Evolutionary conservation across 2,329 filamentous ascomycete genomes (phyloP).

Genomic region (Teratosphaeriaceae sp.): DNA sequence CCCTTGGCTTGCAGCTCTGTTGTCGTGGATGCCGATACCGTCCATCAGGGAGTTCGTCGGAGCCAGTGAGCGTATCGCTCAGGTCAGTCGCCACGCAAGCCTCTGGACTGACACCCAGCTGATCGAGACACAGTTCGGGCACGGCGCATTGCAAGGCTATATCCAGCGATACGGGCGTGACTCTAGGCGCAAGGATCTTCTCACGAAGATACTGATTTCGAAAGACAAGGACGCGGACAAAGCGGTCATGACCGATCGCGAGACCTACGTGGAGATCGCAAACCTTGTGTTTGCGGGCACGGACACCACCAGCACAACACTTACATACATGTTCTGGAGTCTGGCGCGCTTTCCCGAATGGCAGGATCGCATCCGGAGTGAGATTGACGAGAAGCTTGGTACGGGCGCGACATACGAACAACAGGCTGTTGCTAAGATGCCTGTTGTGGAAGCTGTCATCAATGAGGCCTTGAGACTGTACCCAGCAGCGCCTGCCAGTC

Average conservation of each 20-base stretch:
- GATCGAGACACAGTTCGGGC: not conserved
- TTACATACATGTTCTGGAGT: constrained; percentile 35
- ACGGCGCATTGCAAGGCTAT: not conserved
- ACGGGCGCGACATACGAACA: not conserved
- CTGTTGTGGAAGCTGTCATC: constrained; percentile 31
- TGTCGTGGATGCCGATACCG: not conserved
- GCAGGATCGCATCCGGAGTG: constrained; percentile 22
- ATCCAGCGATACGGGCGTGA: constrained; percentile 2
- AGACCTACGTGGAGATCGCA: constrained; percentile 5
- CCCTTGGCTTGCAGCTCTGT: not conserved
- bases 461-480: constrained; percentile 31
- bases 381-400: constrained; percentile 16
- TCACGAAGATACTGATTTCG: not conserved
- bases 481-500: constrained; percentile 27
- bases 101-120: not conserved
- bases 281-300: constrained; percentile 4
- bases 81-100: not conserved
- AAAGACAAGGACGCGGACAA: not conserved
- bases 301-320: constrained; percentile 34
- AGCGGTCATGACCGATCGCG: constrained; percentile 1
- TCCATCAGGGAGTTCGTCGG: not conserved
- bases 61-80: not conserved
- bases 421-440: constrained; percentile 2
- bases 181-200: constrained; percentile 1
- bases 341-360: constrained; percentile 21